Conservation (phyloP, 2,329 filamentous ascomycete genomes). For the Diaporthe destruens region DNA sequence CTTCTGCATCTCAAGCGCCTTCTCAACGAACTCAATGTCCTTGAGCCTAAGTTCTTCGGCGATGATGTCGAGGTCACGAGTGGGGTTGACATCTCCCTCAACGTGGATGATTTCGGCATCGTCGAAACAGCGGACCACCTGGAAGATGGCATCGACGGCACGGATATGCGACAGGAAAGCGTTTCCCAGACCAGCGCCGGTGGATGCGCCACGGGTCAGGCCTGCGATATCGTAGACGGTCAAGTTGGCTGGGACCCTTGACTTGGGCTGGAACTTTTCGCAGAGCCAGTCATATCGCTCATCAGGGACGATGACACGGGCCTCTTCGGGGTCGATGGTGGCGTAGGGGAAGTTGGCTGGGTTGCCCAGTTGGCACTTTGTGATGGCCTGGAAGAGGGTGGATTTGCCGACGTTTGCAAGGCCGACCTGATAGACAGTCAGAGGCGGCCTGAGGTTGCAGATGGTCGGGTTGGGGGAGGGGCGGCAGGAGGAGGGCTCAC, state of each 20-base stretch:
- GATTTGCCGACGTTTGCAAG: constrained; percentile 99
- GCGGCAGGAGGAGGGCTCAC: constrained; percentile 64
- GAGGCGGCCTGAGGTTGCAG: constrained; percentile 47
- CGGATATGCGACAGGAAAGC: constrained; percentile 98
- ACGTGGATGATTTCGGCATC: constrained; percentile 99
- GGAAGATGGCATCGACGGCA: constrained; percentile 97
- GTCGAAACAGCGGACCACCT: constrained; percentile 96
- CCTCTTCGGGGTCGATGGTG: constrained; percentile 98
- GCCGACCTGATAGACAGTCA: constrained; percentile 79
- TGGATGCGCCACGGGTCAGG: constrained; percentile 94
- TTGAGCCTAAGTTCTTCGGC: constrained; percentile 96
- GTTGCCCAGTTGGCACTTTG: constrained; percentile 96
- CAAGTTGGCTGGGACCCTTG: constrained; percentile 93
- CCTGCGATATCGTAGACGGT: constrained; percentile 99
- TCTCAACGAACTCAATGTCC: constrained; percentile 98
- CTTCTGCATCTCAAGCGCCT: constrained; percentile 89
- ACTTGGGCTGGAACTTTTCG: constrained; percentile 98
- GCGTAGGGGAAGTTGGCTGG: constrained; percentile 99
- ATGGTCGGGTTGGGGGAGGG: constrained; percentile 36
- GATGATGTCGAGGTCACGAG: constrained; percentile 95
- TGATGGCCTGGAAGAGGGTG: constrained; percentile 99
- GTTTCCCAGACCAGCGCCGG: constrained; percentile 96
- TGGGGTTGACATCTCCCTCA: constrained; percentile 97
- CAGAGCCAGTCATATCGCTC: constrained; percentile 96
- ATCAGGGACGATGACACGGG: constrained; percentile 96